Conservation (phyloP, 352 stramenopile species). For the Pythium aquatile region DNA sequence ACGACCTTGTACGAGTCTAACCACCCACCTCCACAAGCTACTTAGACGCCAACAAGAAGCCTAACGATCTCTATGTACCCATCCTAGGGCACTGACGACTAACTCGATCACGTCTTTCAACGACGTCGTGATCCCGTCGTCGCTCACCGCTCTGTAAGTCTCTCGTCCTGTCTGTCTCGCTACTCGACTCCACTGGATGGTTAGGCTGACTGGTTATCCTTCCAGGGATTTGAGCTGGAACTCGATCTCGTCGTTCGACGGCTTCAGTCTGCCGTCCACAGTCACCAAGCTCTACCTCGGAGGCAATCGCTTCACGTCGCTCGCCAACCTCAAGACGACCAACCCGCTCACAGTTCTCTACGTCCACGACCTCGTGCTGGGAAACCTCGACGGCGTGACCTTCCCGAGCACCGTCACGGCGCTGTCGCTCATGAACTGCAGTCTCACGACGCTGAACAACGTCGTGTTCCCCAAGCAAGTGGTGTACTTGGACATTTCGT, state of each 20-base stretch:
- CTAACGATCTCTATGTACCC: neutral
- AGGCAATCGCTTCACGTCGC: slow-evolving; percentile 65
- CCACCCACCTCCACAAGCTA: neutral
- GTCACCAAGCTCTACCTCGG: slow-evolving; percentile 61
- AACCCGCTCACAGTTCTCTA: slow-evolving; percentile 61
- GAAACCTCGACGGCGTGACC: slow-evolving; percentile 37
- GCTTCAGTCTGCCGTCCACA: slow-evolving; percentile 45
- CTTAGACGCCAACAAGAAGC: neutral
- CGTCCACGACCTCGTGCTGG: slow-evolving; percentile 59
- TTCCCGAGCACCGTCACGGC: slow-evolving; percentile 45
- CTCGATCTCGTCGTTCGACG: slow-evolving; percentile 51
- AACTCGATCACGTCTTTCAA: slow-evolving; percentile 28
- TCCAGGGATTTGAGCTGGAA: slow-evolving; percentile 67
- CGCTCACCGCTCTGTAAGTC: slow-evolving; percentile 18
- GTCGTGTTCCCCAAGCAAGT: slow-evolving; percentile 44
- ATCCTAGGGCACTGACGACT: slow-evolving; percentile 12
- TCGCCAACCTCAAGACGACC: slow-evolving; percentile 44
- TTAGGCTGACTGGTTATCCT: slow-evolving; percentile 3
- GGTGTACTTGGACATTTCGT: slow-evolving; percentile 40
- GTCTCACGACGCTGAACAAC: slow-evolving; percentile 19
- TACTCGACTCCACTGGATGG: neutral
- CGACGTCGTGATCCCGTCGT: slow-evolving; percentile 19
- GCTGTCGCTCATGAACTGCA: slow-evolving; percentile 31
- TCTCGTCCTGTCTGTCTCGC: neutral
- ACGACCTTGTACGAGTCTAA: slow-evolving; percentile 12